Evolutionary conservation across 768 basidiomycete genomes (phyloP).

Genomic region (Mycena pura): DNA sequence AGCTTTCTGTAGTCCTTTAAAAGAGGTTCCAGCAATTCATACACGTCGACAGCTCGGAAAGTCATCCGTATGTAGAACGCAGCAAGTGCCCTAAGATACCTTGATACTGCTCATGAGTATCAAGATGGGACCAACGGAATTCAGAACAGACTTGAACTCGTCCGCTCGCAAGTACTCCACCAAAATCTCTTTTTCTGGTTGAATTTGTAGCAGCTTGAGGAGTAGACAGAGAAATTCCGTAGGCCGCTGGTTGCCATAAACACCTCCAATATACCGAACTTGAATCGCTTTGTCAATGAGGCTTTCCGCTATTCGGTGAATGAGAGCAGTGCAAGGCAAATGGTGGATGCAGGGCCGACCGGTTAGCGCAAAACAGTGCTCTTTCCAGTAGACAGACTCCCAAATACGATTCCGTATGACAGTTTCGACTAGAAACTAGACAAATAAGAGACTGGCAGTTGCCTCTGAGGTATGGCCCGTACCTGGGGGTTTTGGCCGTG

Average conservation of each 20-base stretch:
- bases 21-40: slow-evolving; percentile 91
- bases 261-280: slow-evolving; percentile 85
- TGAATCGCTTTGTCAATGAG: slow-evolving; percentile 94
- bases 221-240: slow-evolving; percentile 93
- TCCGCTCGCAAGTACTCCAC: slow-evolving; percentile 95
- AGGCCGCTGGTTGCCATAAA: slow-evolving; percentile 93
- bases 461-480: slow-evolving; percentile 8
- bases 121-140: not conserved
- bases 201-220: slow-evolving; percentile 93
- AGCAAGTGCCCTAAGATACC: slow-evolving; percentile 93
- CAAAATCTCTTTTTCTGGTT: slow-evolving; percentile 97
- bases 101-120: slow-evolving; percentile 37
- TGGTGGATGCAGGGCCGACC: slow-evolving; percentile 55
- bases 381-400: slow-evolving; percentile 96
- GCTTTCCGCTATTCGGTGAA: slow-evolving; percentile 69
- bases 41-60: slow-evolving; percentile 88
- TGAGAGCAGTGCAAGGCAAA: not conserved
- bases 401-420: slow-evolving; percentile 96
- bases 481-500: slow-evolving; percentile 99
- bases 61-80: slow-evolving; percentile 96
- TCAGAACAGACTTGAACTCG: slow-evolving; percentile 90
- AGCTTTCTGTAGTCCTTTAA: slow-evolving; percentile 94
- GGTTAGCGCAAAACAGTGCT: slow-evolving; percentile 97
- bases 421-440: slow-evolving; percentile 91
- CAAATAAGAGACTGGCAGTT: slow-evolving; percentile 17